These are phyloP conservation scores for Lactifluus rugatus DNA, from an alignment of 768 basidiomycete genomes.

Conservation along the genomic window DNA sequence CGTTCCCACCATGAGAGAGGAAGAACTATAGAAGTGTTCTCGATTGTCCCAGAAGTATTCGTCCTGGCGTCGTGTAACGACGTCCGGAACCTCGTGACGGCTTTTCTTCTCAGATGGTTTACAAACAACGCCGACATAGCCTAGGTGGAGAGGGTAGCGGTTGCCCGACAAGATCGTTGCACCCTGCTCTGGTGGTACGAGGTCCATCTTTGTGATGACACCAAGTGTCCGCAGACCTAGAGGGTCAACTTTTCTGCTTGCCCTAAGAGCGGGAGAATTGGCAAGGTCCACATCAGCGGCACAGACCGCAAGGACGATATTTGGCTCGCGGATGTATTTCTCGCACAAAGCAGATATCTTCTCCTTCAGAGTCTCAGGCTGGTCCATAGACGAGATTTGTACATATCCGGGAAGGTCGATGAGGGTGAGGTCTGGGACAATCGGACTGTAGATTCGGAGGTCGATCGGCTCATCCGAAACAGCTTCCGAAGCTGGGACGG, in stretches of 20 bases:
- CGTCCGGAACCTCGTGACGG: conserved; percentile 38
- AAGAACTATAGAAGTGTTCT: conserved; percentile 50
- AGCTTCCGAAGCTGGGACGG: conserved; percentile 81
- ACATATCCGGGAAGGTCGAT: conserved; percentile 98
- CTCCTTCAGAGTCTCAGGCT: conserved; percentile 88
- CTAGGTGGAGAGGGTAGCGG: conserved; percentile 92
- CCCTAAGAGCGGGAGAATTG: conserved; percentile 91
- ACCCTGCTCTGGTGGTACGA: conserved; percentile 80
- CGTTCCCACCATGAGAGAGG: conserved; percentile 81
- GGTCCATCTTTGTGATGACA: conserved; percentile 98
- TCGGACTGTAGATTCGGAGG: conserved; percentile 90
- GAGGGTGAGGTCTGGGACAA: conserved; percentile 93
- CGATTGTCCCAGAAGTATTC: conserved; percentile 59
- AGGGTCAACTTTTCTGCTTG: conserved; percentile 90
- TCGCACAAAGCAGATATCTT: conserved; percentile 87
- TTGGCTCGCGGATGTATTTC: conserved; percentile 98
- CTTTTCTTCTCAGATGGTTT: conserved; percentile 58
- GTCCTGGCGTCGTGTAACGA: conserved; percentile 48
- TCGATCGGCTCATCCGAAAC: conserved; percentile 95
- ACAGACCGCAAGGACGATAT: conserved; percentile 97
- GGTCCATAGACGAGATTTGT: conserved; percentile 89
- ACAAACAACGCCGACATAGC: conserved; percentile 94
- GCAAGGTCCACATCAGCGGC: conserved; percentile 98
- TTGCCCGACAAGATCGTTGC: conserved; percentile 76
- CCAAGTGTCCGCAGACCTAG: conserved; percentile 93